A percentile compares a stretch with the other conserved stretches of the same genome.
phyloP scores from a whole-genome alignment of 202 grass and related monocot species.

The Bolboschoenoplectus hybrid region DNA sequence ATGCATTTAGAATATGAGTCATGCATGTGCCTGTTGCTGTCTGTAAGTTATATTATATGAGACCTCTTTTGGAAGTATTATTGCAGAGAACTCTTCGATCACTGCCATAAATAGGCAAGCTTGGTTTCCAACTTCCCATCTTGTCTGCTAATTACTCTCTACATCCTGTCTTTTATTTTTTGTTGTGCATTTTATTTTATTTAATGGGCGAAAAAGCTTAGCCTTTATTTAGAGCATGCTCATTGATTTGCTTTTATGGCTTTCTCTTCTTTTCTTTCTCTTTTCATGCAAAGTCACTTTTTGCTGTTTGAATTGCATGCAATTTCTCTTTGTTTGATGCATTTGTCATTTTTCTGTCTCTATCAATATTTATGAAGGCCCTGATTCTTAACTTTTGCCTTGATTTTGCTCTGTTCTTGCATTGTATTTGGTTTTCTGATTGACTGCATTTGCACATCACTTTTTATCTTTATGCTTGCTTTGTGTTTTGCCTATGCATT shows the following conservation, averaged over 20 bases:
- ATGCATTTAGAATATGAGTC: neutral
- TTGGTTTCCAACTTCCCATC: constrained; percentile 7
- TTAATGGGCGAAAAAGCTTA: neutral
- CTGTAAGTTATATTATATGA: neutral
- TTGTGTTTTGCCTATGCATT: neutral
- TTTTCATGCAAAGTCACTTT: neutral
- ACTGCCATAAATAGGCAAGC: neutral
- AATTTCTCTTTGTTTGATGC: neutral
- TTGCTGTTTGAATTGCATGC: neutral
- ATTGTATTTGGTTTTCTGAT: neutral
- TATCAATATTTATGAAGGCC: neutral
- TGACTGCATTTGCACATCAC: neutral
- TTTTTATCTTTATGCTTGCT: neutral
- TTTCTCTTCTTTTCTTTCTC: neutral
- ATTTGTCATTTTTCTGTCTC: neutral
- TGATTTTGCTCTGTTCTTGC: neutral
- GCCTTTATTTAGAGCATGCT: neutral
- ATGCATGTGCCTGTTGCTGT: neutral
- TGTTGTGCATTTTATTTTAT: neutral
- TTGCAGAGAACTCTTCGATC: neutral
- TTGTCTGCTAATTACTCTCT: constrained; percentile 3
- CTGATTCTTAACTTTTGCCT: neutral
- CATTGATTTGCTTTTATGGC: neutral
- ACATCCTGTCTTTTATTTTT: neutral
- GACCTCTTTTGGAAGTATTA: neutral